phyloP scores from a whole-genome alignment of 345 rosid genomes.

The Balakata baccata region DNA sequence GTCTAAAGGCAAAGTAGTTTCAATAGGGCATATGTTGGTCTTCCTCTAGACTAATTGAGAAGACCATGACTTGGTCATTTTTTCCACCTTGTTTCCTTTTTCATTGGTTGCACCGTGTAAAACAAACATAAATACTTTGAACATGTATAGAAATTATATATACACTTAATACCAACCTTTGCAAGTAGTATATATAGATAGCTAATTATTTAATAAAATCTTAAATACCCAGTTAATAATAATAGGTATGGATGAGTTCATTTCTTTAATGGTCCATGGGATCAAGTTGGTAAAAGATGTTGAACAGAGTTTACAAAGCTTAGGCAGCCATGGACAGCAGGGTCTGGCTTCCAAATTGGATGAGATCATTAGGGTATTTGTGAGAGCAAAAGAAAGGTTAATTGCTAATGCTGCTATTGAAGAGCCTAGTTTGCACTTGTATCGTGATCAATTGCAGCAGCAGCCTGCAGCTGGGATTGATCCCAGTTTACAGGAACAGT shows the following conservation, averaged over 20 bases:
- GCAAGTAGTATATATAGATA: no score
- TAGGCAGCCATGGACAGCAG: slow-evolving; percentile 27
- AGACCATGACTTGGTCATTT: slow-evolving; percentile 26
- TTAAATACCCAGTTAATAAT: not conserved
- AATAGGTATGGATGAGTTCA: slow-evolving; percentile 35
- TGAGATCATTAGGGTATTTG: slow-evolving; percentile 35
- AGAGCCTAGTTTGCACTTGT: not conserved
- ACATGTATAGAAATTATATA: slow-evolving; percentile 2
- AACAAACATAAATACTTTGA: slow-evolving; percentile 20
- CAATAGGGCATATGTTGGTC: not conserved
- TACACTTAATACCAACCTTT: not conserved
- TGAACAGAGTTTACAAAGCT: slow-evolving; percentile 40
- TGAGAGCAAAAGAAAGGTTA: slow-evolving; percentile 34
- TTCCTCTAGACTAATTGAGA: slow-evolving; percentile 7
- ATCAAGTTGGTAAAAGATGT: slow-evolving; percentile 47
- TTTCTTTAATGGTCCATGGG: slow-evolving; percentile 45
- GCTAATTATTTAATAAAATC: no score
- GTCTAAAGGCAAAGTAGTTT: not conserved
- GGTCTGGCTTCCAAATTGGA: slow-evolving; percentile 31
- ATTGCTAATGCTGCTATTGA: not conserved
- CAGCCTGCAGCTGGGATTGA: slow-evolving; percentile 19
- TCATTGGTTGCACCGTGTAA: slow-evolving; percentile 6
- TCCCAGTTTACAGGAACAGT: slow-evolving; percentile 26
- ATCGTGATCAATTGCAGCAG: slow-evolving; percentile 18
- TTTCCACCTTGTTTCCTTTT: not conserved